Evolutionary conservation across 164 flowering plant genomes (phyloP).

Genomic region (Stephania yunnanensis): DNA sequence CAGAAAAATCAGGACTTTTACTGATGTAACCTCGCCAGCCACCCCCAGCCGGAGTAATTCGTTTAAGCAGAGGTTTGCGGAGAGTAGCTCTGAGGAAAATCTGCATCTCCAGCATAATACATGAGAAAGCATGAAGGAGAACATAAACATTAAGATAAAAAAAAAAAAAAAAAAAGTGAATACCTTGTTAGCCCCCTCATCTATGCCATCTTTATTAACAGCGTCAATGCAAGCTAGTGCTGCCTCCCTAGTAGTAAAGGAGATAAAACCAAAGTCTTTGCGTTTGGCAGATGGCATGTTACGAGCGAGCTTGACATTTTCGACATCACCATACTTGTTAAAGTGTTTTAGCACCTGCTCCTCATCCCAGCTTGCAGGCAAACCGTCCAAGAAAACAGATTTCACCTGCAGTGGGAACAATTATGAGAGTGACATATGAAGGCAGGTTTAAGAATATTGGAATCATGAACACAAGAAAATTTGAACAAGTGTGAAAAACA

Average conservation of each 20-base stretch:
- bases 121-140: background rate
- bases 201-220: conserved; percentile 23
- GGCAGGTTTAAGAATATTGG: background rate
- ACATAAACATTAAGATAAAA: background rate
- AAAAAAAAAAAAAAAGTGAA: background rate
- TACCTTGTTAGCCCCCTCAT: conserved; percentile 23
- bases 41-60: conserved; percentile 12
- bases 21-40: conserved; percentile 21
- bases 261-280: conserved; percentile 26
- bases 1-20: conserved; percentile 12
- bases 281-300: conserved; percentile 34
- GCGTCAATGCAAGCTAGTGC: conserved; percentile 30
- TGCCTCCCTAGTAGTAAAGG: conserved; percentile 23
- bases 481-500: background rate
- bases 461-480: background rate
- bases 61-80: conserved; percentile 23
- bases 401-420: conserved; percentile 19
- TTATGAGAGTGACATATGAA: background rate
- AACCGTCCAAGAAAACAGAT: conserved; percentile 29
- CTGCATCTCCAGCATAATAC: conserved; percentile 8
- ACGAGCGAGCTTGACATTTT: conserved; percentile 29
- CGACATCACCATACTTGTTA: conserved; percentile 28
- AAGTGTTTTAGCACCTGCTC: conserved; percentile 16
- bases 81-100: conserved; percentile 24
- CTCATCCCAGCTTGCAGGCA: conserved; percentile 30